These are phyloP conservation scores for Neonectria neomacrospora DNA, from an alignment of 2,329 filamentous ascomycete genomes.

Conservation along the genomic window DNA sequence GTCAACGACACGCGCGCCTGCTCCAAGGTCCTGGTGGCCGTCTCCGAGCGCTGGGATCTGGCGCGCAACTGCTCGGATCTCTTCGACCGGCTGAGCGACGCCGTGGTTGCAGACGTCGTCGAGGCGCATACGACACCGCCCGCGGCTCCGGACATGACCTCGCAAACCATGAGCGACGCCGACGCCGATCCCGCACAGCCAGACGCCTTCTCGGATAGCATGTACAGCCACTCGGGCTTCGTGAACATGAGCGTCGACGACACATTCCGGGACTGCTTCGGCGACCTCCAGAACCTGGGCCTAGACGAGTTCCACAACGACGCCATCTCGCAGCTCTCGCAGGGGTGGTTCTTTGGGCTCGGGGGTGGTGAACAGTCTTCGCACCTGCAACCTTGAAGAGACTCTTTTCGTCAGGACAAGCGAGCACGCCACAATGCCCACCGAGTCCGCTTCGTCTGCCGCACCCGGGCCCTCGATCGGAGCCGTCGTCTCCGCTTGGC, in stretches of 20 bases:
- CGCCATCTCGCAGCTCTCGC: slow-evolving; percentile 42
- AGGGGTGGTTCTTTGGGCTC: slow-evolving; percentile 39
- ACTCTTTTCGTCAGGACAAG: not conserved
- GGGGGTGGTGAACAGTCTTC: slow-evolving; percentile 2
- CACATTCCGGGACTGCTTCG: slow-evolving; percentile 53
- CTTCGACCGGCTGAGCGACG: slow-evolving; percentile 56
- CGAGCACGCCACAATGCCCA: not conserved
- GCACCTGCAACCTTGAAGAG: not conserved
- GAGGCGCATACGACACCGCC: slow-evolving; percentile 28
- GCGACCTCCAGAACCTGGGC: slow-evolving; percentile 39
- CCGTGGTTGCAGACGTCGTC: slow-evolving; percentile 54
- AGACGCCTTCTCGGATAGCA: slow-evolving; percentile 14
- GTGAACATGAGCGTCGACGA: slow-evolving; percentile 50
- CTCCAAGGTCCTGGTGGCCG: slow-evolving; percentile 57
- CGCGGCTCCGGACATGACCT: not conserved
- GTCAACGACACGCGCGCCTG: slow-evolving; percentile 56
- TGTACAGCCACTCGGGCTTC: slow-evolving; percentile 9
- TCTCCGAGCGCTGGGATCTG: slow-evolving; percentile 55
- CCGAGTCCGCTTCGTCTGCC: not conserved
- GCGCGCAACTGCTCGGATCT: slow-evolving; percentile 55
- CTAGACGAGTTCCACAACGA: slow-evolving; percentile 41
- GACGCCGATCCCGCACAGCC: not conserved
- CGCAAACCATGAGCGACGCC: not conserved
- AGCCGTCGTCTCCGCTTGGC: not conserved
- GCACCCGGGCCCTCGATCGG: not conserved